Evolutionary conservation across 768 basidiomycete genomes (phyloP).

Genomic region (Cystobasidium tubakii): DNA sequence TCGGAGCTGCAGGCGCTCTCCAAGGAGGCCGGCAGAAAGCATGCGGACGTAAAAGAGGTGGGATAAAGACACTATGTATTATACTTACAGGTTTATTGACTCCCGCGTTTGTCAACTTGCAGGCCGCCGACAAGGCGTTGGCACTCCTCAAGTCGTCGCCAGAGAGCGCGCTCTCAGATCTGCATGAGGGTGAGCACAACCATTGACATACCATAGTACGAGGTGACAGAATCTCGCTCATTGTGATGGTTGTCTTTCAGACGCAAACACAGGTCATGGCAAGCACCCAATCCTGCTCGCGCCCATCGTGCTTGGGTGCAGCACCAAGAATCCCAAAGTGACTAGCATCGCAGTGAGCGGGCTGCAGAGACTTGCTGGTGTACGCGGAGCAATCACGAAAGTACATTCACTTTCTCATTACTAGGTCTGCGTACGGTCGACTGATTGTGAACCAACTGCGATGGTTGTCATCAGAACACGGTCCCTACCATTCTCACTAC

Average conservation of each 20-base stretch:
- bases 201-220: not conserved
- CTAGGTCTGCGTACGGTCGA: too few species aligned
- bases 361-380: conserved; percentile 66
- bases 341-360: conserved; percentile 85
- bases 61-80: not conserved
- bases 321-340: conserved; percentile 87
- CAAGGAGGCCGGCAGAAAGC: conserved; percentile 78
- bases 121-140: conserved; percentile 84
- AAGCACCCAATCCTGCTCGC: conserved; percentile 73
- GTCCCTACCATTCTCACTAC: conserved; percentile 74
- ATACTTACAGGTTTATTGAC: not conserved
- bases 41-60: conserved; percentile 91
- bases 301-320: conserved; percentile 88
- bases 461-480: too few species aligned
- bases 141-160: conserved; percentile 70
- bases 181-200: conserved; percentile 62
- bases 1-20: conserved; percentile 61
- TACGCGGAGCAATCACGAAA: conserved; percentile 5
- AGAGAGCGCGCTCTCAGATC: conserved; percentile 65
- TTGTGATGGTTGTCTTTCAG: not conserved
- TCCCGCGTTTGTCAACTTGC: not conserved
- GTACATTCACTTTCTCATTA: too few species aligned
- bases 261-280: conserved; percentile 49
- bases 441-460: too few species aligned
- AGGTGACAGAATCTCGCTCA: conserved; percentile 1